Evolutionary conservation across 2,329 filamentous ascomycete genomes (phyloP), one percentile per base, ranked within the genome.

Genomic region (Fusarium lyarnte): DNA sequence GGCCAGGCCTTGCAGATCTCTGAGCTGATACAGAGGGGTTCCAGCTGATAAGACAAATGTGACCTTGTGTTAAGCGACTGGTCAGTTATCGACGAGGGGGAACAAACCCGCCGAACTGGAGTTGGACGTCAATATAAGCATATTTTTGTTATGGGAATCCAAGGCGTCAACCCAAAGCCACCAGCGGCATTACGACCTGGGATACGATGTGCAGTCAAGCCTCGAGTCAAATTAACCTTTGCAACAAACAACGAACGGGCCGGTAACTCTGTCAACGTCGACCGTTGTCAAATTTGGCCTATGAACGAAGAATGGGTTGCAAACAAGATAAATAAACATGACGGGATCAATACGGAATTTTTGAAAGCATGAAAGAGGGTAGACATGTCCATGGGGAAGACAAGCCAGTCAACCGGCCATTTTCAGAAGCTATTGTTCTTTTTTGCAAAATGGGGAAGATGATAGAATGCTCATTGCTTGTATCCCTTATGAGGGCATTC

Each of bases 121-220:
- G 39, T 42, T 42, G n/a, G 41, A 68, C 27, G 47, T 68, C 47
- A 54, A 68, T 35, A 63, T 63, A 68, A 68, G 63, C 63, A 63
- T 63, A 38, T 47, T 41, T 36, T 31, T 54, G 36, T 54, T 6
- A 33, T 29, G 38, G 31, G 31, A 67, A 33, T 29, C 19, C 8
- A n/a, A 49, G 25, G 35, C n/a, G 31, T 42, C 41, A 49, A 68
- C 27, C 47, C 38, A 38, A 43, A 54, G 46, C 47, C 47, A 35
- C 64, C 45, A 58, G 39, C 45, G 38, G 21, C 33, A 54, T 66
- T 52, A 45, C 43, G 39, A 66, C 39, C 33, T n/a, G 39, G 14
- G 25, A 39, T 61, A 43, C 41, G 29, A 65, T 45, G 29, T 35
- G 35, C 46, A 45, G 25, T 45, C 25, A 25, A 43, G 31, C 58